These are phyloP conservation scores for Abortiporus biennis DNA, from an alignment of 1,284 basidiomycete genomes.

Conservation along the genomic window DNA sequence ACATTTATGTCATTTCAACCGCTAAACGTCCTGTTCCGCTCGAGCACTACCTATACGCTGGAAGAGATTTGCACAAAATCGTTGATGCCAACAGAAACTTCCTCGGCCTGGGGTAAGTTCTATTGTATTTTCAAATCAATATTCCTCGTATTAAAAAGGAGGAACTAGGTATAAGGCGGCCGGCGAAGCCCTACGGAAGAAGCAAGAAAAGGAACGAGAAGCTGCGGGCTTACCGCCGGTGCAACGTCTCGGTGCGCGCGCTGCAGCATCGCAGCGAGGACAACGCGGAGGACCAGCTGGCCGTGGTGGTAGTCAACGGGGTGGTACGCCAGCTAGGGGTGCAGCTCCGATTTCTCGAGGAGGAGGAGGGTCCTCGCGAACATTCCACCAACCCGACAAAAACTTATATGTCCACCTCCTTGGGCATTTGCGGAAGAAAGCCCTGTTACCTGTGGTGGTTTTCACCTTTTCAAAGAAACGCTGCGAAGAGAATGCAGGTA, in stretches of 20 bases:
- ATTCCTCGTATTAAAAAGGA: conserved; percentile 4
- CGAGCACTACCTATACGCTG: conserved; percentile 96
- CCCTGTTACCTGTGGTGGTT: conserved; percentile 89
- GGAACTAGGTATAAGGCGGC: conserved; percentile 78
- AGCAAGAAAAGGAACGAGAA: conserved; percentile 97
- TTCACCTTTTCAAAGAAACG: conserved; percentile 97
- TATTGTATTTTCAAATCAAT: not conserved
- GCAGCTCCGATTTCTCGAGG: conserved; percentile 42
- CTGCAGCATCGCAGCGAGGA: conserved; percentile 56
- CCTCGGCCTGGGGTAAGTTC: conserved; percentile 59
- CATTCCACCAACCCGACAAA: conserved; percentile 74
- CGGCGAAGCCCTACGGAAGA: conserved; percentile 81
- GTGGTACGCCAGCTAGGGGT: conserved; percentile 41
- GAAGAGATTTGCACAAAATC: conserved; percentile 88
- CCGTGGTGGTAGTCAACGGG: conserved; percentile 34
- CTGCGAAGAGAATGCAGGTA: conserved; percentile 95
- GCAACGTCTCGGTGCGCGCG: conserved; percentile 74
- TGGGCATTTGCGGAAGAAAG: conserved; percentile 80
- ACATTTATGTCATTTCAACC: conserved; percentile 98
- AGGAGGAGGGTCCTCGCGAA: conserved; percentile 48
- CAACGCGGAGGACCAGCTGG: conserved; percentile 44
- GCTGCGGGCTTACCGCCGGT: conserved; percentile 85
- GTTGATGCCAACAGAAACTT: conserved; percentile 85
- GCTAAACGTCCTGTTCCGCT: conserved; percentile 94
- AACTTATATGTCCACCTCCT: conserved; percentile 94